Percentiles rank a stretch among this genome's conserved stretches.
Evolutionary conservation across 495 filamentous ascomycete species (phyloP).

Genomic region (Letharia lupina): DNA sequence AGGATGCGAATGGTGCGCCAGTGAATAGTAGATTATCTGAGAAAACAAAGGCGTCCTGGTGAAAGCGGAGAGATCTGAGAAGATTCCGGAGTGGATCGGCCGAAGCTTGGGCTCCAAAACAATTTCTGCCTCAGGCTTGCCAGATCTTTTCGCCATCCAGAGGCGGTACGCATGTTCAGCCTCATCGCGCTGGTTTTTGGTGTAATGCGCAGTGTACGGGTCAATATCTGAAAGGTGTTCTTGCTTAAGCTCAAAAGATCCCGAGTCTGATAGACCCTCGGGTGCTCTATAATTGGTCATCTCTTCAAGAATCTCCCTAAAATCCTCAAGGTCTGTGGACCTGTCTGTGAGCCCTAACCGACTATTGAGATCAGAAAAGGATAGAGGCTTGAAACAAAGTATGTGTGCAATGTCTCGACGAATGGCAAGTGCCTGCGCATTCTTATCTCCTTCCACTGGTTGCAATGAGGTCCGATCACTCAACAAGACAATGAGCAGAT

Average conservation of each 20-base stretch:
- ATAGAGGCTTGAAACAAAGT: constrained; percentile 90
- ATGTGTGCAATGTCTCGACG: constrained; percentile 86
- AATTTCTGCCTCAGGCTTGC: constrained; percentile 69
- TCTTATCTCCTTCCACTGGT: constrained; percentile 55
- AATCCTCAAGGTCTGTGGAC: constrained; percentile 72
- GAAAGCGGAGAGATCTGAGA: constrained; percentile 64
- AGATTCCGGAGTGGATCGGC: constrained; percentile 67
- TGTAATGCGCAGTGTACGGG: constrained; percentile 90
- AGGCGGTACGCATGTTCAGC: constrained; percentile 80
- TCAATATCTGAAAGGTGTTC: constrained; percentile 79
- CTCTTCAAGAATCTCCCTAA: constrained; percentile 70
- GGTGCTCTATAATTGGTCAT: constrained; percentile 84
- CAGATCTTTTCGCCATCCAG: constrained; percentile 80
- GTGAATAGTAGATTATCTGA: constrained; percentile 81
- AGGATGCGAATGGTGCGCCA: constrained; percentile 65
- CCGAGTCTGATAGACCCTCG: constrained; percentile 83
- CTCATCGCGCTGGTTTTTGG: constrained; percentile 94
- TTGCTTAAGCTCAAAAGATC: constrained; percentile 85
- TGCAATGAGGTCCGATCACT: constrained; percentile 80
- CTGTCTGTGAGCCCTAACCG: constrained; percentile 70
- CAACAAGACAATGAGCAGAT: constrained; percentile 81
- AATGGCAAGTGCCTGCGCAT: constrained; percentile 60
- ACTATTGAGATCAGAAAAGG: constrained; percentile 77
- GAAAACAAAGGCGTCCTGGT: constrained; percentile 78
- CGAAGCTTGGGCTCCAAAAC: constrained; percentile 87